phyloP scores from a whole-genome alignment of 192 early-diverging fungal genomes.

The Umbelopsis sp. region DNA sequence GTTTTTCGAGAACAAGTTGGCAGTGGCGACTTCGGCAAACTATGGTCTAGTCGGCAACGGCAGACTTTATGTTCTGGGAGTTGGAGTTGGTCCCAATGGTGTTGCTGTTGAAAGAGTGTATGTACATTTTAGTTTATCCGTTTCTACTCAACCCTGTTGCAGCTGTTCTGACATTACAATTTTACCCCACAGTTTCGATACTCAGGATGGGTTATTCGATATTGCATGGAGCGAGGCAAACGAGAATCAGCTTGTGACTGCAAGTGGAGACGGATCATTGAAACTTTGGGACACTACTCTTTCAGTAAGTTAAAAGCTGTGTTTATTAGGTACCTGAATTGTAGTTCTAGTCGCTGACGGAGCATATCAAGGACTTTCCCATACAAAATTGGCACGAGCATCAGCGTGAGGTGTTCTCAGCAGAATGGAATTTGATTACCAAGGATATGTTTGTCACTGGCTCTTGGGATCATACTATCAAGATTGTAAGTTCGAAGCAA shows the following conservation, averaged over 20 bases:
- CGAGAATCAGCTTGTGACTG: constrained; percentile 91
- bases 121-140: constrained; percentile 24
- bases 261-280: constrained; percentile 93
- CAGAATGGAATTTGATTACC: constrained; percentile 91
- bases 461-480: constrained; percentile 96
- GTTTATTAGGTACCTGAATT: background rate
- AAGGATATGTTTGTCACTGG: constrained; percentile 90
- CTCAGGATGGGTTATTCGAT: constrained; percentile 97
- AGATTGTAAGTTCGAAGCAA: constrained; percentile 66
- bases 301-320: constrained; percentile 56
- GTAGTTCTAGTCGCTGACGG: background rate
- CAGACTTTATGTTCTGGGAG: constrained; percentile 74
- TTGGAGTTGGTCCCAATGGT: constrained; percentile 47
- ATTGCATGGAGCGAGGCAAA: constrained; percentile 93
- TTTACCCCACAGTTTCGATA: constrained; percentile 75
- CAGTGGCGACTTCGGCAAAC: constrained; percentile 88
- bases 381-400: constrained; percentile 93
- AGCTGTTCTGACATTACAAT: background rate
- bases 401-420: constrained; percentile 88
- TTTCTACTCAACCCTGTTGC: too few relatives aligned
- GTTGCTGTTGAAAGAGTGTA: constrained; percentile 65
- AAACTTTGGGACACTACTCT: constrained; percentile 93
- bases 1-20: constrained; percentile 88
- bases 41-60: constrained; percentile 98
- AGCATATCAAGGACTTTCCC: constrained; percentile 71